Evolutionary conservation across 2,329 filamentous ascomycete species (phyloP), one percentile per base, ranked within the genome.

Genomic region (Bipolaris sorokiniana): DNA sequence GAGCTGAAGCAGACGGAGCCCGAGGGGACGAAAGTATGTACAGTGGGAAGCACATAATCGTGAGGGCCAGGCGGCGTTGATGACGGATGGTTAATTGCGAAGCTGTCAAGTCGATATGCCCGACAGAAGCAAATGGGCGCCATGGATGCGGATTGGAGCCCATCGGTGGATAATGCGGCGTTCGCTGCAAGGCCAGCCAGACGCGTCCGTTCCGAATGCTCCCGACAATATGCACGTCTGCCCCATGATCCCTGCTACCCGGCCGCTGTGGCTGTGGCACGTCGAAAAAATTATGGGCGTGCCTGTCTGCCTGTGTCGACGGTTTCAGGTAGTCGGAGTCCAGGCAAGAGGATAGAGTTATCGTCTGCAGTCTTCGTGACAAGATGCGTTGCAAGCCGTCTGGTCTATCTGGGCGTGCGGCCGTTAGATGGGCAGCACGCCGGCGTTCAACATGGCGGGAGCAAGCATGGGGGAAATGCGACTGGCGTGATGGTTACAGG

Each of bases 161-260:
- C 45, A 54, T 49, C 26, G 45, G 48, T 50, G 52, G 48, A 37
- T 37, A 22, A 36, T 51, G 41, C 47, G 47, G 52, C 38, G 23
- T 42, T 48, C 31, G 26, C 20, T 16, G 42, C 50, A 50, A 34
- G 44, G 48, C 48, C 54, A 31, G 31, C 40, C 36, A 31, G 26
- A 16, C 18, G 54, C 34, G 38, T 26, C 33, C 33, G 55, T 54
- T 58, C 55, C 55, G 55, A 58, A 46, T 58, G 55, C 55, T 58
- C 55, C 55, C 55, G 55, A 54, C 26, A 34, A 49, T 58, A 58
- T 58, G 55, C 55, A 54, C 51, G 54, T 38, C 51, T 45, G 49
- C 40, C 26, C 50, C 51, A 40, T 46, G 38, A 31, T 40, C 51
- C 55, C 51, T 58, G 55, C 51, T 49, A 50, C 31, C 50, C 55